These are phyloP conservation scores for Paramecium sonneborni DNA, from an alignment of 73 alveolate species.

Conservation along the genomic window DNA sequence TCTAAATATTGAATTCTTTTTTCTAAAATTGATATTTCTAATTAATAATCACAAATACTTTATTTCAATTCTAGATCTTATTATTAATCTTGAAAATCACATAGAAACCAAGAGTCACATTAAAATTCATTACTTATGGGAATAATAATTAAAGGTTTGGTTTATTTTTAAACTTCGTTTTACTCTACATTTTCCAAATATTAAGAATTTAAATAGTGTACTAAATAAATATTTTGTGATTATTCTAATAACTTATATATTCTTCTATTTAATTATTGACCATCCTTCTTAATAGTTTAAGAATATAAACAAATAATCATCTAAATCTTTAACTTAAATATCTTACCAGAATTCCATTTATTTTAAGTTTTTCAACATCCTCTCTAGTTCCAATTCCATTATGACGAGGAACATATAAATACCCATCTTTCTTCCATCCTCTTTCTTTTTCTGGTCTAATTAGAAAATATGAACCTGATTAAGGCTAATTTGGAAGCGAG, in stretches of 20 bases:
- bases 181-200: background rate
- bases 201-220: conserved; percentile 26
- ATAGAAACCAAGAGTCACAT: conserved; percentile 24
- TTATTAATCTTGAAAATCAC: background rate
- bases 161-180: background rate
- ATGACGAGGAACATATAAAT: background rate
- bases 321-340: background rate
- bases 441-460: conserved; percentile 10
- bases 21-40: conserved; percentile 34
- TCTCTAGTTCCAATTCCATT: conserved; percentile 47
- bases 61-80: background rate
- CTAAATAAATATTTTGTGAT: background rate
- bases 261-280: conserved; percentile 13
- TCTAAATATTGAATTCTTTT: conserved; percentile 15
- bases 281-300: background rate
- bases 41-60: background rate
- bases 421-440: conserved; percentile 50
- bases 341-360: conserved; percentile 36
- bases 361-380: conserved; percentile 37
- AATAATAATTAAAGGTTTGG: background rate
- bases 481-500: background rate
- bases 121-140: background rate
- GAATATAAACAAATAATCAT: conserved; percentile 43
- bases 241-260: conserved; percentile 11
- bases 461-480: conserved; percentile 27